These are phyloP conservation scores for Brasenia schreberi DNA, from an alignment of 164 flowering plant genomes.

Conservation along the genomic window DNA sequence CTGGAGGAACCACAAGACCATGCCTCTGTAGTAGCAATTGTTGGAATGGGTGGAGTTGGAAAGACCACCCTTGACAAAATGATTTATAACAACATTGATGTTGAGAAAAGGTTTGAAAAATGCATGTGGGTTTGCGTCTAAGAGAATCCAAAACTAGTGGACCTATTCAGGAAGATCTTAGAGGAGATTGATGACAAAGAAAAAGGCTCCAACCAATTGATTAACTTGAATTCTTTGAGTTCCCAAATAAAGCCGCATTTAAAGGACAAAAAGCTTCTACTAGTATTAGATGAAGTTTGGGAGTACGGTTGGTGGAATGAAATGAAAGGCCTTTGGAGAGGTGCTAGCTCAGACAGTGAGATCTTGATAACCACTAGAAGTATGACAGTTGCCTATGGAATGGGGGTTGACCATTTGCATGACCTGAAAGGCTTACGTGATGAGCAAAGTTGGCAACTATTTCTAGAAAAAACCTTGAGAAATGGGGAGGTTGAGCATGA, in stretches of 20 bases:
- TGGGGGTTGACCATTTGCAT: not conserved
- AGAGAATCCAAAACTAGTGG: not conserved
- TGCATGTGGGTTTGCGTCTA: slow-evolving; percentile 4
- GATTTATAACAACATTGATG: slow-evolving; percentile 2
- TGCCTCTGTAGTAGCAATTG: slow-evolving; percentile 4
- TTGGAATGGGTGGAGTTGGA: slow-evolving; percentile 7
- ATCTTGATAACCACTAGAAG: slow-evolving; percentile 6
- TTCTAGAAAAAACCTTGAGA: not conserved
- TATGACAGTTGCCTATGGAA: not conserved
- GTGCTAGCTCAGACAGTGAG: slow-evolving; percentile 3
- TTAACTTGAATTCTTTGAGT: not conserved
- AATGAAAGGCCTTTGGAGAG: not conserved
- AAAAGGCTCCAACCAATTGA: not conserved
- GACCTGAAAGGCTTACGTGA: not conserved
- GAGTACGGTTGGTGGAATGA: slow-evolving; percentile 4
- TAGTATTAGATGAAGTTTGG: slow-evolving; percentile 11
- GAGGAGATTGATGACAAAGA: not conserved
- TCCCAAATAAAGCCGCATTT: not conserved
- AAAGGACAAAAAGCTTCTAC: not conserved
- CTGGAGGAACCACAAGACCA: not conserved
- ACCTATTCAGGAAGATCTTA: not conserved
- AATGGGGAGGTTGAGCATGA: not conserved
- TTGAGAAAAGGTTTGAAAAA: not conserved
- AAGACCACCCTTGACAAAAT: slow-evolving; percentile 8
- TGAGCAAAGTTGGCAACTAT: slow-evolving; percentile 4